Base-by-base conservation (phyloP, 1,284 basidiomycete genomes). In the Ustilago loliicola region DNA sequence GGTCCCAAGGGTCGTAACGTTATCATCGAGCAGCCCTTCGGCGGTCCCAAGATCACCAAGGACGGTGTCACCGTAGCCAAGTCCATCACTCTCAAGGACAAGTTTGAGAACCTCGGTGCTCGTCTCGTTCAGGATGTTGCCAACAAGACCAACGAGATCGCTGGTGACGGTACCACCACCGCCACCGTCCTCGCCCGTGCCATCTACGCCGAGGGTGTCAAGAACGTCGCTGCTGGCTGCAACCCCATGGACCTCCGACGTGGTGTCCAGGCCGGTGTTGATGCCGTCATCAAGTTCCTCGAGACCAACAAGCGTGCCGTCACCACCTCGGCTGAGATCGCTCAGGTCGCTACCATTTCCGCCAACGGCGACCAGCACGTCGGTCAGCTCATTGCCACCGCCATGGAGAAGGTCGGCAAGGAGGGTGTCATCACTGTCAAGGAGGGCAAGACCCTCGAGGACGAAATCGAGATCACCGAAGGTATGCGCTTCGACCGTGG, bases 381-480 rank as follows among this genome's bases (percentile, higher is more conserved):
- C 80, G 96, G 96, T 63, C 92, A 93, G 87, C 91, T 99, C 85
- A 98, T 98, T 88, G 95, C 96, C n/a, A 94, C 95, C 86, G 96
- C 96, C 2, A 98, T 98, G 96, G 96, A 98, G 89, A 98, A 98
- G 88, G 96, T 98, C 75, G 96, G 96, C 87, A 98, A 98, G 89
- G 96, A 99, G 89, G 96, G 96, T 87, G 96, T 98, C 87, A 98
- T 99, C 89, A 99, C 96, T 72, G 96, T 99, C 88, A 98, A 97
- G 90, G 96, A 98, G 88, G 96, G 96, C 64, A 92, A 93, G 79
- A 98, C 96, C 15, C 96, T 96, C 80, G 95, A 98, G 84, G 96
- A 99, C 87, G 88, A 98, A 89, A 98, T 98, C 86, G 96, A 99
- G 88, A 96, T 99, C 86, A 98, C 96, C 34, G 96, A 99, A 89